phyloP scores from a whole-genome alignment of 768 basidiomycete species.

The Termitomyces sp. region DNA sequence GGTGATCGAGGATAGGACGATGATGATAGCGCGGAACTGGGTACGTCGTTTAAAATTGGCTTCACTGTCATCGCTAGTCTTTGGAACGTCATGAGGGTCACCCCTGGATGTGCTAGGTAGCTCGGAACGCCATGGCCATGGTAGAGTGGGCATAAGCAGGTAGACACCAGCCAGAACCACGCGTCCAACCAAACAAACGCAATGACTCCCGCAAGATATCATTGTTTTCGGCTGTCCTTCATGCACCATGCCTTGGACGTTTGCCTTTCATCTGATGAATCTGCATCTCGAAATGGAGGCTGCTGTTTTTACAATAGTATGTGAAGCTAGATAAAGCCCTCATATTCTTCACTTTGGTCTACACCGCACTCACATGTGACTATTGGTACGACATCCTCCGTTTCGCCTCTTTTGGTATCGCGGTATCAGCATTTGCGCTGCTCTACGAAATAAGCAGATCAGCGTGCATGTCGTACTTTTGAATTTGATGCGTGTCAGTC shows the following conservation, averaged over 20 bases:
- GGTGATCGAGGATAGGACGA: conserved; percentile 30
- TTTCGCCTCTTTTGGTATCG: too few species aligned
- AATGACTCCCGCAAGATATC: neutral
- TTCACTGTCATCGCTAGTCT: neutral
- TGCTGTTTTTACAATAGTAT: neutral
- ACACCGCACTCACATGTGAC: too few species aligned
- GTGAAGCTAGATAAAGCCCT: neutral
- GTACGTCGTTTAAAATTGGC: neutral
- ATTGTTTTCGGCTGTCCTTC: too few species aligned
- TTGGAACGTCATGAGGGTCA: neutral
- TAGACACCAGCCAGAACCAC: neutral
- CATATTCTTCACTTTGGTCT: too few species aligned
- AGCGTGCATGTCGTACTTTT: neutral
- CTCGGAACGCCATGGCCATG: conserved; percentile 11
- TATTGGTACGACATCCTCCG: neutral
- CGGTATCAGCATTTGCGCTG: neutral
- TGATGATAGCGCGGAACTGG: conserved; percentile 25
- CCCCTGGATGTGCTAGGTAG: neutral
- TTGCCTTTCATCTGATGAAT: too few species aligned
- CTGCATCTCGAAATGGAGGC: neutral
- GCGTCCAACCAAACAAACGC: neutral
- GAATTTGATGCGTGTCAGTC: neutral
- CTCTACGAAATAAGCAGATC: neutral
- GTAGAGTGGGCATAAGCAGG: conserved; percentile 10
- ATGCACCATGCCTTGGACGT: too few species aligned